Base-by-base conservation (phyloP, 257 asterid species). In the Gentiana dahurica region DNA sequence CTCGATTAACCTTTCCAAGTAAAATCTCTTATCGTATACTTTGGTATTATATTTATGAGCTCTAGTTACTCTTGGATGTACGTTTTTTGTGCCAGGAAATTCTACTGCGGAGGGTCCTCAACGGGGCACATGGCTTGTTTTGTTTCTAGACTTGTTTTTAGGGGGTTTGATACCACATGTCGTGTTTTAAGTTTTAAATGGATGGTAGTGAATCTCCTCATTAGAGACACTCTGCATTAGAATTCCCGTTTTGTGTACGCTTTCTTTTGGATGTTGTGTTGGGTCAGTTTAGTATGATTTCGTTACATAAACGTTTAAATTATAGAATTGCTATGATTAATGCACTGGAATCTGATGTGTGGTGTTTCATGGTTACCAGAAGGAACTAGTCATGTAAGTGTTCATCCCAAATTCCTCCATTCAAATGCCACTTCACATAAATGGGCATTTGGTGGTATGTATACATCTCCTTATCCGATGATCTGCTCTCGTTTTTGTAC, bases 361-460 rank as follows among this genome's bases (percentile, higher is more conserved):
- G 24, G 24, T 68, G 9, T 36, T 57, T 24, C 66, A 68, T 75
- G 60, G 13, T 78, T 73, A 71, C 55, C 84, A 89, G 95, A 76
- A 75, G 78, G 91, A 63, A 65, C 88, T 15, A 74, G 81, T 62
- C 74, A 80, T 76, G 81, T 90, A 58, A 87, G 65, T 54, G 71
- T 90, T 58, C 98, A 90, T 67, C 98, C 98, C 45, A 90, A 86
- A 68, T 90, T 90, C 75, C 95, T 90, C 65, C 98, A 90, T 65
- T 90, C 96, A 53, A 90, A 90, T 77, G 98, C 98, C 51, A 90
- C 96, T 56, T 90, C 98, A 35, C 98, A 90, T 76, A 90, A 90
- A 74, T 90, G 98, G 98, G 96, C 79, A 50, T 90, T 90, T 62
- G 96, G 96, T 65, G 98, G 95, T 90, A 81, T 52, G 94, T 54